Percentiles rank a stretch among this genome's conserved stretches.
These are phyloP conservation scores for Picocystis sp. DNA, from an alignment of 163 green algal genomes.

Conservation along the genomic window DNA sequence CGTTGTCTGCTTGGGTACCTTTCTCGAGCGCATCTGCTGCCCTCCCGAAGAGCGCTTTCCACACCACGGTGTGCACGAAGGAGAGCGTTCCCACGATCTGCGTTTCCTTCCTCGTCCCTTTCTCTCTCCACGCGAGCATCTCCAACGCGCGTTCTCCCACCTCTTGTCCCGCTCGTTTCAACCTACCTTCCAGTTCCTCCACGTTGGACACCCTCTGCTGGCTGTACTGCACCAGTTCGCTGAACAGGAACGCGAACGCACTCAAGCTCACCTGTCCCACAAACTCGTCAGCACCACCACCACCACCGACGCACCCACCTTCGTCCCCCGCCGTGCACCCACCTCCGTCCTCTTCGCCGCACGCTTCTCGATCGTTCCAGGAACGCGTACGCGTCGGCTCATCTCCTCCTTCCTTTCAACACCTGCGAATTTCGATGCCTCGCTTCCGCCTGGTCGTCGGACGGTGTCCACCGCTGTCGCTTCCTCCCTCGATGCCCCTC, in stretches of 20 bases:
- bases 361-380: no score
- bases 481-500: no score
- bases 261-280: conserved; percentile 57
- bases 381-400: no score
- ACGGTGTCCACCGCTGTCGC: no score
- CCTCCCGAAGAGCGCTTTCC: conserved; percentile 68
- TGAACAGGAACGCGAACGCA: conserved; percentile 82
- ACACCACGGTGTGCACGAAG: conserved; percentile 63
- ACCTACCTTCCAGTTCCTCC: conserved; percentile 67
- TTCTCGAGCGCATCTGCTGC: conserved; percentile 24
- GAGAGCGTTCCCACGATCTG: conserved; percentile 59
- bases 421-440: no score
- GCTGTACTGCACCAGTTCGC: conserved; percentile 83
- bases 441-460: no score
- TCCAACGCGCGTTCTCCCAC: conserved; percentile 73
- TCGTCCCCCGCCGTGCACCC: no score
- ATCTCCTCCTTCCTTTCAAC: no score
- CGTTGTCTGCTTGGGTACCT: conserved; percentile 64
- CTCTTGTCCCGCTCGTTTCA: conserved; percentile 63
- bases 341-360: no score
- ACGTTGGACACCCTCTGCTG: conserved; percentile 72
- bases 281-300: background rate
- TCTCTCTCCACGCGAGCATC: conserved; percentile 59
- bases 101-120: conserved; percentile 22
- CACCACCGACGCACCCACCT: no score